Base-by-base conservation (phyloP, 257 asterid species). In the Ajuga chamaepitys region DNA sequence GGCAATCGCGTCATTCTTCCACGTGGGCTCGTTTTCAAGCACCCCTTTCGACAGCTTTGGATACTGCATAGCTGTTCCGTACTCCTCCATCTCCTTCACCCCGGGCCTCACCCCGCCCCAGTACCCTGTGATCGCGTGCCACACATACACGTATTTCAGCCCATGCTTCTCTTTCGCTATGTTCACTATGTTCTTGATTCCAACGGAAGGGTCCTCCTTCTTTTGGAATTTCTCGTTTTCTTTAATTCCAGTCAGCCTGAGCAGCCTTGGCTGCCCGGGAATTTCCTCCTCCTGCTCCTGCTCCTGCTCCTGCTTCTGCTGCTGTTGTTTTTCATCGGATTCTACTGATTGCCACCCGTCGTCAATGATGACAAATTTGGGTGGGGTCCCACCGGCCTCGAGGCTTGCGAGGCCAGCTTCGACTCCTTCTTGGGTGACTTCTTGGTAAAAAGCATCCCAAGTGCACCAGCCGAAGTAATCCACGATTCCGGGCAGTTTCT, bases 401-500 rank as follows among this genome's bases (percentile, higher is more conserved):
- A 89, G 91, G 58, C 89, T 85, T 45, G 74, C 56, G 2, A 89
- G 88, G 16, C 97, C 95, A 1, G 89, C 88, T 58, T 83, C 97
- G 1, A 89, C 95, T 0, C 97, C 95, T 30, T 89, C 95, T 54
- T 85, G 95, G 25, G 95, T 83, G 22, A 89, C 97, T 25, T 89
- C 91, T 32, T 87, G 91, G 61, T 89, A 87, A 53, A 85, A 89
- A 14, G 97, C 97, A 62, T 89, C 97, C 97, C 97, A 89, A 0
- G 97, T 89, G 67, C 97, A 89, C 97, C 97, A 89, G 3, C 97
- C 97, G 16, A 89, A 89, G 70, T 68, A 87, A 66, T 87, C 95
- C 30, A 85, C 78, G 22, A 89, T 78, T 66, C 83, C 88, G 0
- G 97, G 95, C 44, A 87, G 63, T 46, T 82, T 85, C 84, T 89